Percentiles rank a stretch among this genome's conserved stretches.
Evolutionary conservation across 108 stramenopile species (phyloP).

Genomic region (Skeletonema menzelii): DNA sequence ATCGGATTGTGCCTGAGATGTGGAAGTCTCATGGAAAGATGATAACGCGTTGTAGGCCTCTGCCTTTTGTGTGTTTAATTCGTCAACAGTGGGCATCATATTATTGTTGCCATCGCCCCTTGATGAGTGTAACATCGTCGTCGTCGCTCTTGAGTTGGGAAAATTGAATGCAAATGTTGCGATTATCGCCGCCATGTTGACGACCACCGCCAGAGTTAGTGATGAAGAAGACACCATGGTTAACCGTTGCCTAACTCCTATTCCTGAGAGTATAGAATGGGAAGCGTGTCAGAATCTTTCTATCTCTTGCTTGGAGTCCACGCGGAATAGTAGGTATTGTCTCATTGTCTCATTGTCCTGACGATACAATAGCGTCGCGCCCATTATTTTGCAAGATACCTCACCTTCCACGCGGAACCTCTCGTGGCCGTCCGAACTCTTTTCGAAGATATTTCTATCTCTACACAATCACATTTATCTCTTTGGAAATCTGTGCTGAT

Average conservation of each 20-base stretch:
- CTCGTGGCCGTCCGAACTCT: neutral
- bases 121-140: neutral
- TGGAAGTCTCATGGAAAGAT: constrained; percentile 38
- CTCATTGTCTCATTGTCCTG: no score
- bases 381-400: no score
- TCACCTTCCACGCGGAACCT: neutral
- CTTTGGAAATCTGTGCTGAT: constrained; percentile 12
- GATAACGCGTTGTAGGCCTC: constrained; percentile 45
- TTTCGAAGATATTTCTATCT: neutral
- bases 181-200: neutral
- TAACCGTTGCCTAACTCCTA: no score
- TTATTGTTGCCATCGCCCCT: neutral
- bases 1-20: neutral
- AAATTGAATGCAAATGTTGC: neutral
- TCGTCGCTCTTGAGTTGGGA: neutral
- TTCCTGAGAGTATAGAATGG: no score
- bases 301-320: no score
- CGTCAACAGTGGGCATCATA: constrained; percentile 20
- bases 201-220: neutral
- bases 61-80: constrained; percentile 36
- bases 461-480: constrained; percentile 21
- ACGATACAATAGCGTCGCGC: no score
- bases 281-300: no score
- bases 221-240: neutral
- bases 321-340: no score